phyloP scores from a whole-genome alignment of 164 flowering plant genomes.

The Vitis rupestris region DNA sequence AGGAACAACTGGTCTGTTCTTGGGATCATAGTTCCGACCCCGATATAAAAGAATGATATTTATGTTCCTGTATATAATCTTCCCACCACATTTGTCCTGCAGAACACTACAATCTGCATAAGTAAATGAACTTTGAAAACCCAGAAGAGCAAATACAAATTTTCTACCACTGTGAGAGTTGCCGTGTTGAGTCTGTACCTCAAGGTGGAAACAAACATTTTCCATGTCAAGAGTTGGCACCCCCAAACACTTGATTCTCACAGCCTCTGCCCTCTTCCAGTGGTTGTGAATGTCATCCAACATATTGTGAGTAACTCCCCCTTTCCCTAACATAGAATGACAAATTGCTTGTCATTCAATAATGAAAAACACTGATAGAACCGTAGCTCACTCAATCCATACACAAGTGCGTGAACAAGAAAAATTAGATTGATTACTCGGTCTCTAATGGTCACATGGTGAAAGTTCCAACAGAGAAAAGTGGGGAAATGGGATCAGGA shows the following conservation, averaged over 20 bases:
- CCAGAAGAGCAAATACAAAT: background rate
- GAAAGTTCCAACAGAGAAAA: too few relatives aligned
- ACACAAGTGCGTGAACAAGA: too few relatives aligned
- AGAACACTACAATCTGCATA: constrained; percentile 28
- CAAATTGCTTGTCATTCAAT: background rate
- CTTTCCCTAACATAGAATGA: constrained; percentile 49
- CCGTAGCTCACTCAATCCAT: too few relatives aligned
- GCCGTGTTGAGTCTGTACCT: constrained; percentile 38
- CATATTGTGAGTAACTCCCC: constrained; percentile 92
- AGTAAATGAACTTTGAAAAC: constrained; percentile 6
- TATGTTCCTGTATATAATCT: constrained; percentile 59
- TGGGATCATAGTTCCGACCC: constrained; percentile 82
- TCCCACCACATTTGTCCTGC: constrained; percentile 95
- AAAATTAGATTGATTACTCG: too few relatives aligned
- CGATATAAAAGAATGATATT: constrained; percentile 80
- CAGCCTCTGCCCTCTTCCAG: constrained; percentile 97
- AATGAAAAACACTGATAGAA: background rate
- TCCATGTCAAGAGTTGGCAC: constrained; percentile 98
- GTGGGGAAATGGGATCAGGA: too few relatives aligned
- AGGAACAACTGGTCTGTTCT: constrained; percentile 70
- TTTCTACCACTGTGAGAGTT: background rate
- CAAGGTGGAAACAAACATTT: constrained; percentile 85
- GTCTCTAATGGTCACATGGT: too few relatives aligned
- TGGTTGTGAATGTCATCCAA: constrained; percentile 93
- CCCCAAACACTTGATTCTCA: constrained; percentile 91